Evolutionary conservation across 83 land plant species (phyloP).

Genomic region (Larix sibirica): DNA sequence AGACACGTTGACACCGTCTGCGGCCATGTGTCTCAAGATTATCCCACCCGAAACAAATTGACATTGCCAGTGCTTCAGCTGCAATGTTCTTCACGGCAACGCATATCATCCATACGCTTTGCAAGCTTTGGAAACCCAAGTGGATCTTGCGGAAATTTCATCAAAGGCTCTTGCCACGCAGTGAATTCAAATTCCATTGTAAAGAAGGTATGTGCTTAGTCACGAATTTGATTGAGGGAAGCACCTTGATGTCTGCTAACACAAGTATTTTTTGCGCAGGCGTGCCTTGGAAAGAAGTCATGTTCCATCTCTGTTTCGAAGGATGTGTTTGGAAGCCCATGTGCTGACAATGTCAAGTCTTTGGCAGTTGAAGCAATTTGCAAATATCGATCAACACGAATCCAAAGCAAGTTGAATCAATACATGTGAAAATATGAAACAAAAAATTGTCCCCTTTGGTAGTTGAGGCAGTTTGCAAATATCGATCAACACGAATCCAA

Average conservation of each 20-base stretch:
- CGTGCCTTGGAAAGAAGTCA: slow-evolving; percentile 14
- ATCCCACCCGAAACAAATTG: not conserved
- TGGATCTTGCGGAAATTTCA: slow-evolving; percentile 30
- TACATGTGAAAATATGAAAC: too few species aligned
- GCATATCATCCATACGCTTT: slow-evolving; percentile 32
- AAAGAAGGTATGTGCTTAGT: slow-evolving; percentile 10
- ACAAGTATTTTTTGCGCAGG: slow-evolving; percentile 8
- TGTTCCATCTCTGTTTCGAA: slow-evolving; percentile 25
- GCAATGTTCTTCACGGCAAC: slow-evolving; percentile 20
- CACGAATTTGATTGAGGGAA: too few species aligned
- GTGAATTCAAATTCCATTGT: not conserved
- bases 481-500: too few species aligned
- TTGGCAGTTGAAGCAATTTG: slow-evolving; percentile 33
- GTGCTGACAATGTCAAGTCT: slow-evolving; percentile 2
- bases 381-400: not conserved
- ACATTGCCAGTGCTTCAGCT: slow-evolving; percentile 14
- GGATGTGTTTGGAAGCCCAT: slow-evolving; percentile 7
- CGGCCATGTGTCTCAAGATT: slow-evolving; percentile 14
- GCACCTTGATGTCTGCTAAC: too few species aligned
- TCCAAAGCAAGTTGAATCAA: too few species aligned
- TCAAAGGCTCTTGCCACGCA: slow-evolving; percentile 17
- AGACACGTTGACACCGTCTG: slow-evolving; percentile 28
- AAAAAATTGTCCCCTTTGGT: too few species aligned
- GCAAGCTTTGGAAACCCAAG: slow-evolving; percentile 48
- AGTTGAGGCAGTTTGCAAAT: slow-evolving; percentile 21